These are phyloP conservation scores for Phytophthora litchii DNA, from an alignment of 352 stramenopile genomes.

Conservation along the genomic window DNA sequence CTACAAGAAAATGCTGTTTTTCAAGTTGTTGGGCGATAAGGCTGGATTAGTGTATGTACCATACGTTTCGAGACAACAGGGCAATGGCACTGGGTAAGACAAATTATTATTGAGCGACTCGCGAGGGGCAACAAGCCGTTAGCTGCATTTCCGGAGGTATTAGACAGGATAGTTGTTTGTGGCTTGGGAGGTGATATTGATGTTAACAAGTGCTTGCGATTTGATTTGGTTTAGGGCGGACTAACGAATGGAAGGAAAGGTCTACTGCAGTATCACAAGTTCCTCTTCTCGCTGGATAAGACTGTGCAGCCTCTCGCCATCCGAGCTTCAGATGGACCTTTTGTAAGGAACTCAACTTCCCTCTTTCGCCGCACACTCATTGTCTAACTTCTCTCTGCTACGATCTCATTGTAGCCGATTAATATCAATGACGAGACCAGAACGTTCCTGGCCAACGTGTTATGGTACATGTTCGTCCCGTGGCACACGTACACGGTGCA, in stretches of 20 bases:
- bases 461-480: slow-evolving; percentile 75
- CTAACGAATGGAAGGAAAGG: slow-evolving; percentile 71
- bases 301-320: slow-evolving; percentile 69
- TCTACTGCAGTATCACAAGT: slow-evolving; percentile 80
- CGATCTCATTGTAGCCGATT: slow-evolving; percentile 46
- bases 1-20: slow-evolving; percentile 84
- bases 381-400: neutral
- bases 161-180: neutral
- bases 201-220: too few relatives aligned
- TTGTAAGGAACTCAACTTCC: slow-evolving; percentile 45
- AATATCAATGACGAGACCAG: slow-evolving; percentile 85
- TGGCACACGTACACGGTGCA: slow-evolving; percentile 76
- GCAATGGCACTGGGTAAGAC: slow-evolving; percentile 52
- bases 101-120: slow-evolving; percentile 72
- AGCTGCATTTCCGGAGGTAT: slow-evolving; percentile 64
- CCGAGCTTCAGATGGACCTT: slow-evolving; percentile 62
- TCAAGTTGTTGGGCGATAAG: slow-evolving; percentile 63
- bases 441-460: slow-evolving; percentile 73
- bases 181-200: slow-evolving; percentile 2
- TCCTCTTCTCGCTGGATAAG: slow-evolving; percentile 74
- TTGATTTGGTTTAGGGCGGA: slow-evolving; percentile 40
- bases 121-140: slow-evolving; percentile 55
- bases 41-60: slow-evolving; percentile 72
- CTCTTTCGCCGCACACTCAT: neutral
- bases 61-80: slow-evolving; percentile 67